These are phyloP conservation scores for Fagopyrum tataricum DNA, from an alignment of 148 eudicot genomes.

Conservation along the genomic window DNA sequence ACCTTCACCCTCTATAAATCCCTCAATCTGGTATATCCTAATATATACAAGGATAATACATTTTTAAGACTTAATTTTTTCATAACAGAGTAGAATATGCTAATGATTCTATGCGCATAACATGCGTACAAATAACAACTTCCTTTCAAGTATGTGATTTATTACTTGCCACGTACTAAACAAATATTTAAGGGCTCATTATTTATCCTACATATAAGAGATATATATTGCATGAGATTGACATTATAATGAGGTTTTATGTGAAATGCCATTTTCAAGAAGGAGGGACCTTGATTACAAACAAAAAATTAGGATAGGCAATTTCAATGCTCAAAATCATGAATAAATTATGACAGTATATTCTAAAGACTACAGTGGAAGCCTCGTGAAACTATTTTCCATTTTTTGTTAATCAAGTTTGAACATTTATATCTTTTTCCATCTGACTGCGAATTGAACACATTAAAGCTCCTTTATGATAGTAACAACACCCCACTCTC, in stretches of 20 bases:
- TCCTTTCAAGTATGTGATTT: background rate
- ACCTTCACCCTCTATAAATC: too few relatives aligned
- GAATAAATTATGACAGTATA: background rate
- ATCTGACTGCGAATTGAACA: background rate
- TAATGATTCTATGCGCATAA: too few relatives aligned
- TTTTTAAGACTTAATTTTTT: too few relatives aligned
- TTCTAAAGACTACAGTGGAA: background rate
- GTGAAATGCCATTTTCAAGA: background rate
- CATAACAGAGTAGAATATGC: too few relatives aligned
- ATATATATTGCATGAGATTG: background rate
- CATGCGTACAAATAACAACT: too few relatives aligned
- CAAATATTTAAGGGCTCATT: background rate
- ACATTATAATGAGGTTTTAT: background rate
- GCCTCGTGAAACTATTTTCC: background rate
- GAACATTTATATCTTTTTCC: background rate
- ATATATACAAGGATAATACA: too few relatives aligned
- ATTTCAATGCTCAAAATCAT: too few relatives aligned
- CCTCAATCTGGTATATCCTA: too few relatives aligned
- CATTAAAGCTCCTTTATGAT: slow-evolving; percentile 19
- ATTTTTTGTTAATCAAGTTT: background rate
- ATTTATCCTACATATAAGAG: background rate
- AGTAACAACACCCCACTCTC: slow-evolving; percentile 85
- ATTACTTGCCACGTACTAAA: background rate
- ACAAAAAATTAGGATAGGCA: too few relatives aligned
- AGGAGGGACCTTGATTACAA: too few relatives aligned